Evolutionary conservation across 2,329 filamentous ascomycete species (phyloP), one percentile per base, ranked within the genome.

Genomic region (Aspergillus sergii): DNA sequence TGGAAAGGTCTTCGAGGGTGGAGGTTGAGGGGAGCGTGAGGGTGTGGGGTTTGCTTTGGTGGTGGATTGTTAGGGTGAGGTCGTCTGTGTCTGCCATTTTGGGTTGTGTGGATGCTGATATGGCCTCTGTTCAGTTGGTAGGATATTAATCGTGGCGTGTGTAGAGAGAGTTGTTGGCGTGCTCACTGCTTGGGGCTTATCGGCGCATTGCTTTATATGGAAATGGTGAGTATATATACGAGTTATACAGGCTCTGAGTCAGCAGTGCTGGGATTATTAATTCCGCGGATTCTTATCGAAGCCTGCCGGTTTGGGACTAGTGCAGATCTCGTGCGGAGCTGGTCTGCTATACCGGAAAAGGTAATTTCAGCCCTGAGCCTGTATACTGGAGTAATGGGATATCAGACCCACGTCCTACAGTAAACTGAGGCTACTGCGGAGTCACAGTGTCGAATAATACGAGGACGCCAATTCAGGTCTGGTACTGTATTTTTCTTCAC

Each of bases 31-130:
- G 71, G 53, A 88, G 81, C 12, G 77, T 74, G 51, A 88, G 72
- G 21, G 77, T 75, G 66, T 86, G 76, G 1, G 80, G 76, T 57
- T 82, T 82, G 71, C 83, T 82, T 72, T 88, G 85, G 69, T 88
- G 83, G 65, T 83, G 82, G 63, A 89, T 73, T 19, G 80, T 84
- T 45, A 89, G 72, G 41, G 73, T 71, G 62, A 83, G 60, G 32
- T 54, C 26, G 32, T 54, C 26, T 58, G 48, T 50, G 48, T 30
- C 28, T 32, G 48, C 12, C 48, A 53, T 26, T 36, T 43, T 30
- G 41, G 4, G 39, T 41, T 7, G 39, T 9, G 1, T n/a, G 39
- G 3, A 19, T n/a, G 19, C 1, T n/a, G 39, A 0, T 41, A 12
- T 58, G 39, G 28, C 10, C 5, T 57, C 26, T 21, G 16, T 41